Conservation (phyloP, 768 basidiomycete species). For the Paxillus ammoniavirescens region DNA sequence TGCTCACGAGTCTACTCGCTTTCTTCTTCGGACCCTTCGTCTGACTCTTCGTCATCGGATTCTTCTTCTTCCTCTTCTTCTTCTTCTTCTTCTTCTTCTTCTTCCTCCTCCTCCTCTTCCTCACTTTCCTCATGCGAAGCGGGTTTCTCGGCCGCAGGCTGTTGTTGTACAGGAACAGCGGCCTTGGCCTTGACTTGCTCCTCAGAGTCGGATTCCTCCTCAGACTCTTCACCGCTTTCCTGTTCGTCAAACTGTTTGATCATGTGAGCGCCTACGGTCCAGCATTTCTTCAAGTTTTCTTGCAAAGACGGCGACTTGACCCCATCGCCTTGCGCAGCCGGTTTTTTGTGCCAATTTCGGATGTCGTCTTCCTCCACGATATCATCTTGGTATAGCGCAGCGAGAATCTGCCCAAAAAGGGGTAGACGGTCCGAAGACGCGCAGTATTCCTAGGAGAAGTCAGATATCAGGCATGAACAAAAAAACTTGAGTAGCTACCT, state of each 20-base stretch:
- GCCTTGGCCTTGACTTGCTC: constrained; percentile 9
- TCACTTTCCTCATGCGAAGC: not conserved
- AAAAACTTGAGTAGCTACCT: constrained; percentile 46
- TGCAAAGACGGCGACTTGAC: constrained; percentile 36
- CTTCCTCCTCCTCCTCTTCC: constrained; percentile 2
- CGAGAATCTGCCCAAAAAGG: constrained; percentile 83
- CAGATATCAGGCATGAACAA: constrained; percentile 4
- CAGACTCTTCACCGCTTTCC: constrained; percentile 52
- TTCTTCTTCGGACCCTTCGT: constrained; percentile 1
- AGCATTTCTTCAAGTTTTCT: constrained; percentile 65
- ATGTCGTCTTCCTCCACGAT: constrained; percentile 89
- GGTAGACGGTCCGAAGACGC: constrained; percentile 59
- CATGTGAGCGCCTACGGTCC: constrained; percentile 70
- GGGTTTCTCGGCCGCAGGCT: not conserved
- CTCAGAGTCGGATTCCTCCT: constrained; percentile 22
- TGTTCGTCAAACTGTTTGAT: constrained; percentile 82
- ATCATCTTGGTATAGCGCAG: constrained; percentile 87
- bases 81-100: constrained; percentile 8
- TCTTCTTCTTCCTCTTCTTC: constrained; percentile 9
- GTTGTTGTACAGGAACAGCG: not conserved
- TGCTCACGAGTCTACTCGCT: constrained; percentile 9
- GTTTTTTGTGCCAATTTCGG: constrained; percentile 75
- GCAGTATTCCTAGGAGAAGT: constrained; percentile 54
- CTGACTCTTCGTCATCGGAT: constrained; percentile 4
- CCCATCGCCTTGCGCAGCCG: constrained; percentile 52